Evolutionary conservation across 768 basidiomycete genomes (phyloP).

Genomic region (Hericium erinaceus): DNA sequence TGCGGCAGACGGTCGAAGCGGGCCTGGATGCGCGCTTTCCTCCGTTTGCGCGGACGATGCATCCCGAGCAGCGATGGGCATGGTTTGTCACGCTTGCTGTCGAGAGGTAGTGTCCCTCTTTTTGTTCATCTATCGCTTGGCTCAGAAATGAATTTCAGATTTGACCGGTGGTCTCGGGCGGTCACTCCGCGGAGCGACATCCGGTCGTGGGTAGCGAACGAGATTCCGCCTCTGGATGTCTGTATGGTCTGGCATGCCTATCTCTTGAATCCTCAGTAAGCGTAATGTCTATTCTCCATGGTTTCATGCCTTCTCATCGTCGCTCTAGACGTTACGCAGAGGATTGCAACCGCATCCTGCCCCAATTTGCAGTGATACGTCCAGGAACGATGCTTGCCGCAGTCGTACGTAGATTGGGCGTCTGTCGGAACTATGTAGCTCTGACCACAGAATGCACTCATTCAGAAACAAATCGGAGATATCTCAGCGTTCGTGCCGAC

Average conservation of each 20-base stretch:
- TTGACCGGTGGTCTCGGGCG: conserved; percentile 22
- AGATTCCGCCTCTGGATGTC: conserved; percentile 28
- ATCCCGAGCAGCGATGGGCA: conserved; percentile 21
- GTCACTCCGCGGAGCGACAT: conserved; percentile 14
- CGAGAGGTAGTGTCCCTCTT: conserved; percentile 19
- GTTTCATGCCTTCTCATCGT: not conserved
- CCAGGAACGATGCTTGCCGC: not conserved
- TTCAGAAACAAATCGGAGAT: conserved; percentile 11
- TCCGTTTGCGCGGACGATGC: conserved; percentile 16
- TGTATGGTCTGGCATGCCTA: conserved; percentile 36
- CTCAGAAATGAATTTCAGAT: conserved; percentile 15
- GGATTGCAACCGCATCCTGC: conserved; percentile 8
- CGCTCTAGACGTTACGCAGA: conserved; percentile 12
- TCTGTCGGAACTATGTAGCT: not conserved
- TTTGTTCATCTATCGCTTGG: no score
- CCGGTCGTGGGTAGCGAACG: conserved; percentile 17
- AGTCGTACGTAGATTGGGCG: conserved; percentile 4
- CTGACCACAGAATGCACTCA: no score
- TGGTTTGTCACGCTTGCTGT: conserved; percentile 30
- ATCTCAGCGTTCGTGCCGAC: conserved; percentile 6
- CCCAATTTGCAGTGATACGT: not conserved
- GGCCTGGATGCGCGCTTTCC: conserved; percentile 22
- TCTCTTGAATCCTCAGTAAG: conserved; percentile 27
- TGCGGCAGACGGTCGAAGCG: conserved; percentile 22
- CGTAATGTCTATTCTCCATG: not conserved